Evolutionary conservation across 1,139 yeast genomes (phyloP).

Genomic region (Candida labiduridarum): DNA sequence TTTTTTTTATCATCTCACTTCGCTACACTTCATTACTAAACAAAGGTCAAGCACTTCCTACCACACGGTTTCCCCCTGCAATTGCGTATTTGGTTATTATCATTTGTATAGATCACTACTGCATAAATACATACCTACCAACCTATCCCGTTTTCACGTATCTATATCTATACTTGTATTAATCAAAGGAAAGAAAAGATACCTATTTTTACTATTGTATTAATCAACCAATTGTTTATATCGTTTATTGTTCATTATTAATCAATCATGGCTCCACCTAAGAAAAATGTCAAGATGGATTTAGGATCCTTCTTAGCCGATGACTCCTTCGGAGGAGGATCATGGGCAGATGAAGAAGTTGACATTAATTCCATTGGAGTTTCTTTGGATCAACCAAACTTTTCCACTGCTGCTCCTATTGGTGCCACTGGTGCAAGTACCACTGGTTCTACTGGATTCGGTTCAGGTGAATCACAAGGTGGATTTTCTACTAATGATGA

Average conservation of each 20-base stretch:
- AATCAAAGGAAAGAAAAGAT: background rate
- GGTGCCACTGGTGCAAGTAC: conserved; percentile 6
- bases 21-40: background rate
- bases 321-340: conserved; percentile 48
- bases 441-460: conserved; percentile 13
- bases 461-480: conserved; percentile 9
- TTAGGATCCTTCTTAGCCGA: conserved; percentile 54
- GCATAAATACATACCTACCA: too few relatives aligned
- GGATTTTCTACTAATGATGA: conserved; percentile 8
- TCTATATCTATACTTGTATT: background rate
- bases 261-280: conserved; percentile 38
- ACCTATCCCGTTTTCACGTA: background rate
- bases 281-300: conserved; percentile 51
- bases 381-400: conserved; percentile 26
- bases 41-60: background rate
- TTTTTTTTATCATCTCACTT: conserved; percentile 4
- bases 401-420: conserved; percentile 31
- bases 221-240: background rate
- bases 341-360: conserved; percentile 65
- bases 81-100: background rate
- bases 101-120: background rate
- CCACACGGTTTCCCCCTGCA: background rate
- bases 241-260: conserved; percentile 8
- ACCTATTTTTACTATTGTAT: background rate
- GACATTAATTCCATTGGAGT: conserved; percentile 58